Conservation (phyloP, 2,329 filamentous ascomycete genomes). For the Bipolaris oryzae region DNA sequence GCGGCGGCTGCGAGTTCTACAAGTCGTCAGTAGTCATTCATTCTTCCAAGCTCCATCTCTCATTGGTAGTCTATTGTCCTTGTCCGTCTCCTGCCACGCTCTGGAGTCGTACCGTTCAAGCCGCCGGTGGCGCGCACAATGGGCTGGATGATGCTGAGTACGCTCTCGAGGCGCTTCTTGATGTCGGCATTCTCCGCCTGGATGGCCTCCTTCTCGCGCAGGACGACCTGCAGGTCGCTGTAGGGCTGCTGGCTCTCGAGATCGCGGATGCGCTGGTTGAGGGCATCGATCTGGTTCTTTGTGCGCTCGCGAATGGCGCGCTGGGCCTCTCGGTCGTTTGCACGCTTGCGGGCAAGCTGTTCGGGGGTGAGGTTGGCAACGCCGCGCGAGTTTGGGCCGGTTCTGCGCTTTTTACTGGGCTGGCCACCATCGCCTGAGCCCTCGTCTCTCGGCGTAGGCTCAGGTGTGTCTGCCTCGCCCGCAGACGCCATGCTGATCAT, state of each 20-base stretch:
- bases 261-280: slow-evolving; percentile 75
- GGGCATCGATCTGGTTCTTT: slow-evolving; percentile 75
- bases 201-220: slow-evolving; percentile 76
- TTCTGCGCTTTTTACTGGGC: slow-evolving; percentile 43
- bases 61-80: too few relatives aligned
- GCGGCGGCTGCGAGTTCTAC: slow-evolving; percentile 57
- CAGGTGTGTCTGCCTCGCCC: slow-evolving; percentile 28
- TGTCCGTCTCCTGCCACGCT: too few relatives aligned
- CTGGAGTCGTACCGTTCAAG: slow-evolving; percentile 49
- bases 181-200: slow-evolving; percentile 82
- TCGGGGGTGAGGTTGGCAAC: slow-evolving; percentile 87
- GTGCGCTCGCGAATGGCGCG: slow-evolving; percentile 83
- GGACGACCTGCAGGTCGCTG: slow-evolving; percentile 77
- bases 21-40: slow-evolving; percentile 13
- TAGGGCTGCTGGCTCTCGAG: slow-evolving; percentile 81
- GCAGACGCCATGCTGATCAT: slow-evolving; percentile 31
- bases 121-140: slow-evolving; percentile 55
- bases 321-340: slow-evolving; percentile 89
- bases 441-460: slow-evolving; percentile 24
- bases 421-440: slow-evolving; percentile 25
- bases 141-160: slow-evolving; percentile 69
- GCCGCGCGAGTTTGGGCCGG: slow-evolving; percentile 64
- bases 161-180: slow-evolving; percentile 68
- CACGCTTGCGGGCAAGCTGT: slow-evolving; percentile 86
- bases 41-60: not conserved